Evolutionary conservation across 352 stramenopile genomes (phyloP).

Genomic region (Globisporangium carolinianum): DNA sequence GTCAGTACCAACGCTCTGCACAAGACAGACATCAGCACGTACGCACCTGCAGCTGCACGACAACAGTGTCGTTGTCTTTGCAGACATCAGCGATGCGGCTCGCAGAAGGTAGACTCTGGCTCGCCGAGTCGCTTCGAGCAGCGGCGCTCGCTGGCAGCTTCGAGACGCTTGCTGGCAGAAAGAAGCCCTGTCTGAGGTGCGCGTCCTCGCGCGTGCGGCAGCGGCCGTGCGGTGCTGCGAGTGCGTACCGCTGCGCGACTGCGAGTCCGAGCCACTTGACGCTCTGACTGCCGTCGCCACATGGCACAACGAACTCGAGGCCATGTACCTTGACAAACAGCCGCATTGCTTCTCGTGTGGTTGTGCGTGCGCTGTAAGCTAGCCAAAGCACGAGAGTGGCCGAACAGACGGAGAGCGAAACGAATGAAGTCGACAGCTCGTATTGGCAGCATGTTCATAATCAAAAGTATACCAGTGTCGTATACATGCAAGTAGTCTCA

Average conservation of each 20-base stretch:
- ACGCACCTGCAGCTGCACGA: conserved; percentile 55
- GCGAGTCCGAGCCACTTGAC: conserved; percentile 82
- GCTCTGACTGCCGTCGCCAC: conserved; percentile 66
- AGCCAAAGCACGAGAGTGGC: too few species aligned
- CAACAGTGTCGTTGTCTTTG: conserved; percentile 67
- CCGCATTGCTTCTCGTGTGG: conserved; percentile 27
- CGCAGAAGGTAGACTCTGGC: conserved; percentile 15
- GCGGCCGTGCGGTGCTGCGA: conserved; percentile 54
- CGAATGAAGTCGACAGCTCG: not conserved
- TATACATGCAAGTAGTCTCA: not conserved
- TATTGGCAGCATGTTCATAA: not conserved
- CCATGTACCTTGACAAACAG: conserved; percentile 64
- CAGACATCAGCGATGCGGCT: conserved; percentile 55
- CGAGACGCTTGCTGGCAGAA: conserved; percentile 50
- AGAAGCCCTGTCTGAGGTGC: conserved; percentile 75
- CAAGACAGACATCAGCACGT: not conserved
- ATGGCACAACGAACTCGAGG: conserved; percentile 63
- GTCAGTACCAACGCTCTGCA: not conserved
- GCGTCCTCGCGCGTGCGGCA: conserved; percentile 69
- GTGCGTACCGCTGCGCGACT: conserved; percentile 69
- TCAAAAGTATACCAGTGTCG: not conserved
- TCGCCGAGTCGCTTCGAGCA: conserved; percentile 18
- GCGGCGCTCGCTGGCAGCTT: conserved; percentile 23
- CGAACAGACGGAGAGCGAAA: not conserved
- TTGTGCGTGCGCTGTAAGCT: too few species aligned